Conservation (phyloP, 1,284 basidiomycete species). For the Tylopilus orsonianus region DNA sequence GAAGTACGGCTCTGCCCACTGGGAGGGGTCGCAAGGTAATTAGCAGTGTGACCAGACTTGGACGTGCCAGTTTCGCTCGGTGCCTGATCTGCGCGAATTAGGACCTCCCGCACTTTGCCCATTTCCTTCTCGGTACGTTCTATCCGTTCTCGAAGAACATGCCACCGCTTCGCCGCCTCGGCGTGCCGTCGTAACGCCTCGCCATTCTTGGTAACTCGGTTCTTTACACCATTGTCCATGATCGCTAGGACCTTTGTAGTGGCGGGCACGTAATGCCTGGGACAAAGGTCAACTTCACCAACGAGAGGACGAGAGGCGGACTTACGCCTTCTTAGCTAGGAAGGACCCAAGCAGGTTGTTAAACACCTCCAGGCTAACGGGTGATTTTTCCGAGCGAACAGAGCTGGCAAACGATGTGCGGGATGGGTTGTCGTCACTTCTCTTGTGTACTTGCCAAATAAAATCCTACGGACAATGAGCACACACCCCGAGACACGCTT, state of each 20-base stretch:
- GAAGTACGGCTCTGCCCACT: constrained; percentile 46
- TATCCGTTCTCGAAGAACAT: constrained; percentile 73
- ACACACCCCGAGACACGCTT: background rate
- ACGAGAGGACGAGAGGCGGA: background rate
- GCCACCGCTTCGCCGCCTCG: constrained; percentile 84
- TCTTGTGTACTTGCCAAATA: constrained; percentile 73
- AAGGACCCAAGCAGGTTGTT: constrained; percentile 68
- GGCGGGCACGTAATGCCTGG: constrained; percentile 87
- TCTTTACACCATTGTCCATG: constrained; percentile 88
- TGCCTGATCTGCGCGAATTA: constrained; percentile 52
- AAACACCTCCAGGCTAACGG: constrained; percentile 60
- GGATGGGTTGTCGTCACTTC: constrained; percentile 49
- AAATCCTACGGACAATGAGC: constrained; percentile 57
- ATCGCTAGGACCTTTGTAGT: constrained; percentile 91
- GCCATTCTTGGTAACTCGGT: constrained; percentile 91
- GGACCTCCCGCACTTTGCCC: constrained; percentile 64
- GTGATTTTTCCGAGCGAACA: constrained; percentile 50
- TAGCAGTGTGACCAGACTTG: constrained; percentile 53
- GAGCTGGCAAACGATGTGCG: constrained; percentile 46
- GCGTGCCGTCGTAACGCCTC: constrained; percentile 86
- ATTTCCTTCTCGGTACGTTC: constrained; percentile 79
- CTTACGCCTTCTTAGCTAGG: constrained; percentile 83
- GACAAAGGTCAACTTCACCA: constrained; percentile 12
- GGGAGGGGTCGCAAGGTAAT: constrained; percentile 64
- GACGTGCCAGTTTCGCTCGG: constrained; percentile 70